phyloP scores from a whole-genome alignment of 208 protist species.

The Tritrichomonas foetus region DNA sequence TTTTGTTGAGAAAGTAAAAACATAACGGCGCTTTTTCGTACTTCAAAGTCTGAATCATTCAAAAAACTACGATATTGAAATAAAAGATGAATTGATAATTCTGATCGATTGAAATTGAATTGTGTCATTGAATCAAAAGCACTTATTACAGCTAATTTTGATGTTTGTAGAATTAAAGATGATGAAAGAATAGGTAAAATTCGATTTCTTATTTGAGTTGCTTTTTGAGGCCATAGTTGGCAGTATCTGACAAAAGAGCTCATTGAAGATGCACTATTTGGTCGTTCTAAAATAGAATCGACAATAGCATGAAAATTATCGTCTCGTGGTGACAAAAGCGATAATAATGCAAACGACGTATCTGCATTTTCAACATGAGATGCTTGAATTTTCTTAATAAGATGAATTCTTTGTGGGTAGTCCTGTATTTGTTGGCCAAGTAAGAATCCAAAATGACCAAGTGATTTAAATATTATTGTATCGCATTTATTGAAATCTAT shows the following conservation, averaged over 20 bases:
- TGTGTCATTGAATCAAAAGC: neutral
- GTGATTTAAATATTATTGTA: neutral
- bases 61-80: neutral
- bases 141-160: neutral
- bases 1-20: conserved; percentile 21
- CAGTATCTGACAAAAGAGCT: neutral
- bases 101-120: neutral
- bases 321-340: neutral
- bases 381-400: neutral
- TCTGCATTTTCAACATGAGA: neutral
- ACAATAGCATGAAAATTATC: neutral
- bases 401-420: neutral
- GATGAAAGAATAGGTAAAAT: neutral
- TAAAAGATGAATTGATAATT: neutral
- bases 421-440: neutral
- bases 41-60: neutral
- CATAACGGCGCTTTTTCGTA: neutral
- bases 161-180: neutral
- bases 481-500: no score
- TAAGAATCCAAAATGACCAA: neutral
- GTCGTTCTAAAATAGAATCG: neutral
- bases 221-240: neutral
- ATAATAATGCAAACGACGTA: neutral
- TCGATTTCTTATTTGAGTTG: neutral
- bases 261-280: neutral